Conservation (phyloP, 2,329 filamentous ascomycete genomes). For the Xylariaceae sp. region DNA sequence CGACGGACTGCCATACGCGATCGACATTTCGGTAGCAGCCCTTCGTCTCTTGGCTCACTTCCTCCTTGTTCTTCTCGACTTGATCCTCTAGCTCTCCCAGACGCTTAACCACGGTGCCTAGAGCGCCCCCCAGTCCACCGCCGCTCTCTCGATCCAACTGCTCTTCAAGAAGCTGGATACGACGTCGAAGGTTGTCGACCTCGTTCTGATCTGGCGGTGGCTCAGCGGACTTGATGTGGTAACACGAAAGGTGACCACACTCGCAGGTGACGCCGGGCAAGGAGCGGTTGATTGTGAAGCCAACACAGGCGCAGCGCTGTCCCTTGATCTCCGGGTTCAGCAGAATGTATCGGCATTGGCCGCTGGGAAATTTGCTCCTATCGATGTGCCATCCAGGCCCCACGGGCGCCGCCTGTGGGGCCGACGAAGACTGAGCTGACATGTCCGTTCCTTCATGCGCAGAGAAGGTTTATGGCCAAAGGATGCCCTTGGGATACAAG, state of each 20-base stretch:
- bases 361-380: conserved; percentile 55
- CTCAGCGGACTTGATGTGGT: conserved; percentile 55
- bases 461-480: conserved; percentile 17
- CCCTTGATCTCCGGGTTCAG: conserved; percentile 59
- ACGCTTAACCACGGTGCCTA: conserved; percentile 43
- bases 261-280: conserved; percentile 59
- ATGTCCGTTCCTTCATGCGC: conserved; percentile 25
- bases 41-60: conserved; percentile 56
- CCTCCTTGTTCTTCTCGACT: conserved; percentile 55
- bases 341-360: conserved; percentile 63
- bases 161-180: conserved; percentile 48
- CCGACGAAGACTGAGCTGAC: conserved; percentile 34
- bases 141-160: conserved; percentile 43
- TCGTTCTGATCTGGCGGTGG: conserved; percentile 48
- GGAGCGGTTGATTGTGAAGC: conserved; percentile 57
- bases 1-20: conserved; percentile 56
- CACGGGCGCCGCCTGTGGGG: conserved; percentile 31
- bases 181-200: conserved; percentile 51
- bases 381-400: conserved; percentile 35
- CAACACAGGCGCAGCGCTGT: conserved; percentile 60
- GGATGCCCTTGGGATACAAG: conserved; percentile 23
- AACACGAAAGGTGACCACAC: conserved; percentile 64
- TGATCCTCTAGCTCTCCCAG: conserved; percentile 57
- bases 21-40: conserved; percentile 58
- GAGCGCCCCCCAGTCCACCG: conserved; percentile 40